phyloP scores from a whole-genome alignment of 768 basidiomycete genomes.

The Amanita thiersii region DNA sequence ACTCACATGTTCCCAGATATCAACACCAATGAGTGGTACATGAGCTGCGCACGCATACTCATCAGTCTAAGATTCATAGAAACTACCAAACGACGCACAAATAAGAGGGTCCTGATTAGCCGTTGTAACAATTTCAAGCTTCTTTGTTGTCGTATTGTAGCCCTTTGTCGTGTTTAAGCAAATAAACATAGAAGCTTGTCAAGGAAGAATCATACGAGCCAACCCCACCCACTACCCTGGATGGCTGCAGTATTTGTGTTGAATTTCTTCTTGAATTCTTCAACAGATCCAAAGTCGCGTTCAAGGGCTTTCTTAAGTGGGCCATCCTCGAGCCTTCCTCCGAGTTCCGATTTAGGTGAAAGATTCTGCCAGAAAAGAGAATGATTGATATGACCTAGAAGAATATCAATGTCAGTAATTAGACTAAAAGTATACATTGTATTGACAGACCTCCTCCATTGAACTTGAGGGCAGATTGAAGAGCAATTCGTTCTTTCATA shows the following conservation, averaged over 20 bases:
- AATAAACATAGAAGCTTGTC: slow-evolving; percentile 1
- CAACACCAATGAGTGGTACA: slow-evolving; percentile 88
- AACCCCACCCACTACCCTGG: slow-evolving; percentile 98
- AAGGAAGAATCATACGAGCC: slow-evolving; percentile 53
- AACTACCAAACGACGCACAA: slow-evolving; percentile 14
- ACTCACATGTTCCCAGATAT: slow-evolving; percentile 93
- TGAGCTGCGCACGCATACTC: slow-evolving; percentile 42
- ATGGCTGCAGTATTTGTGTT: slow-evolving; percentile 86
- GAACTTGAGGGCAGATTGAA: slow-evolving; percentile 93
- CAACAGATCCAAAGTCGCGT: slow-evolving; percentile 81
- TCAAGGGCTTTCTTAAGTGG: slow-evolving; percentile 70
- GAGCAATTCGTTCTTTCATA: slow-evolving; percentile 67
- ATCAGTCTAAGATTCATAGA: not conserved
- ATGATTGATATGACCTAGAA: slow-evolving; percentile 84
- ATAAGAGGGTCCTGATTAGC: slow-evolving; percentile 91
- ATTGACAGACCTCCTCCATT: slow-evolving; percentile 77
- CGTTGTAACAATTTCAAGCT: slow-evolving; percentile 87
- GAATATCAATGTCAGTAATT: not conserved
- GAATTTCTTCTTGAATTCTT: slow-evolving; percentile 77
- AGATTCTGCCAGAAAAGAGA: slow-evolving; percentile 98
- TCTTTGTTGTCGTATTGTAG: slow-evolving; percentile 54
- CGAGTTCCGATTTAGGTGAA: slow-evolving; percentile 57
- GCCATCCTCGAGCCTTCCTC: slow-evolving; percentile 58
- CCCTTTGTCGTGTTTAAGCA: slow-evolving; percentile 36
- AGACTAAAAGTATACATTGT: slow-evolving; percentile 1